Base-by-base conservation (phyloP, 208 protist species). In the Kentomonas sorsogonicus region DNA sequence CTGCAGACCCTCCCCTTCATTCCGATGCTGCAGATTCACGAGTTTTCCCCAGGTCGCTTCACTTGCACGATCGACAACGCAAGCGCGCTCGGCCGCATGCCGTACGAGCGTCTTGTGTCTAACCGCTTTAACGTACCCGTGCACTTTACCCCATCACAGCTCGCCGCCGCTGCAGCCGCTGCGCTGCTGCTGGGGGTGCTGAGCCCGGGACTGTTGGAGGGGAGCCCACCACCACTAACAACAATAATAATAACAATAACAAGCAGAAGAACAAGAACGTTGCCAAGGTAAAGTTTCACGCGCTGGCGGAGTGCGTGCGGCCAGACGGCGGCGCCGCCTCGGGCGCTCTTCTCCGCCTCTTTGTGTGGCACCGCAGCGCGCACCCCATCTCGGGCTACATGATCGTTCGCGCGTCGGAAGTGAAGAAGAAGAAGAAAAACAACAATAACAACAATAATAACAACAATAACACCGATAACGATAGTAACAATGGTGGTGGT, bases 11-110 rank as follows among this genome's bases (percentile, higher is more conserved):
- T 88, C 33, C 39, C 56, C 34, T 89, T 86, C 38, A 58, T 93
- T 41, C 81, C 86, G 15, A 72, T 74, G 3, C 64, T 93, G 69
- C 75, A 86, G 60, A 80, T 93, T 50, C 81, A 93, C 60, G 86
- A 93, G 54, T 70, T 79, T 58, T 76, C 74, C 4, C 75, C 79
- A n/a, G 82, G 86, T 31, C 79, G 76, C 54, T 93, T 79, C 67
- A 84, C 77, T 0, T 89, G 81, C 65, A 86, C 79, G 11, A 53
- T 93, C 27, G 86, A 93, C 57, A 85, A 85, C 56, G 82, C 82
- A 1, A 74, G 72, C 52, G 66, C 71, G 47, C 65, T 89, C 48
- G 76, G 72, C 36, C 70, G 68, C 29, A 61, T 88, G 41, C 55
- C 72, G 38, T 52, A 72, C 23, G 74, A 86, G 53, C 70, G 74